phyloP scores from a whole-genome alignment of 1,284 basidiomycete genomes.

The Hymenochaete sp. region DNA sequence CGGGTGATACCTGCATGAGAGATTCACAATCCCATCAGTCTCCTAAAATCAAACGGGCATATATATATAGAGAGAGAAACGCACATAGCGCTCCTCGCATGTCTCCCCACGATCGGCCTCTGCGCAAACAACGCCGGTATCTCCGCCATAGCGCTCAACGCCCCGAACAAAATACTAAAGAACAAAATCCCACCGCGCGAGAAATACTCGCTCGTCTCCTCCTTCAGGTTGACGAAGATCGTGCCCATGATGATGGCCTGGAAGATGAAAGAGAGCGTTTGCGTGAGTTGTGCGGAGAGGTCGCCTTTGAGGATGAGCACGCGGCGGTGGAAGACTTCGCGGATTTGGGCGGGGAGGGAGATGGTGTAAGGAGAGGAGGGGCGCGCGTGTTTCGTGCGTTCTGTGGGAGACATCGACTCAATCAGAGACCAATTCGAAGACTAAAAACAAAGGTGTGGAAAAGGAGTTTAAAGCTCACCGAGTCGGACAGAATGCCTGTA shows the following conservation, averaged over 20 bases:
- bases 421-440: too few relatives aligned
- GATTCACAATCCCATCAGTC: too few relatives aligned
- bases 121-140: constrained; percentile 65
- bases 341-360: constrained; percentile 25
- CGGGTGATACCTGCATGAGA: too few relatives aligned
- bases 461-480: too few relatives aligned
- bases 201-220: constrained; percentile 63
- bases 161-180: constrained; percentile 53
- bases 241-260: constrained; percentile 73
- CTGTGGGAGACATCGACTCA: too few relatives aligned
- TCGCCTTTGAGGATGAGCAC: constrained; percentile 32
- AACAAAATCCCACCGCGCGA: constrained; percentile 73
- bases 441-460: too few relatives aligned
- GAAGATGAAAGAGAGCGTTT: constrained; percentile 38
- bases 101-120: constrained; percentile 62
- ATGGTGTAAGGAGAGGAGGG: constrained; percentile 21
- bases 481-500: too few relatives aligned
- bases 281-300: constrained; percentile 32
- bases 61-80: too few relatives aligned
- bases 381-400: constrained; percentile 16
- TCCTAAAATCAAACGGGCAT: too few relatives aligned
- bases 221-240: constrained; percentile 58
- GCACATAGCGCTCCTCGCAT: constrained; percentile 48
- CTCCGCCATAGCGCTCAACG: constrained; percentile 57
- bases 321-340: constrained; percentile 28